These are phyloP conservation scores for Jatropha multifida DNA, from an alignment of 441 rosid species.

Conservation along the genomic window DNA sequence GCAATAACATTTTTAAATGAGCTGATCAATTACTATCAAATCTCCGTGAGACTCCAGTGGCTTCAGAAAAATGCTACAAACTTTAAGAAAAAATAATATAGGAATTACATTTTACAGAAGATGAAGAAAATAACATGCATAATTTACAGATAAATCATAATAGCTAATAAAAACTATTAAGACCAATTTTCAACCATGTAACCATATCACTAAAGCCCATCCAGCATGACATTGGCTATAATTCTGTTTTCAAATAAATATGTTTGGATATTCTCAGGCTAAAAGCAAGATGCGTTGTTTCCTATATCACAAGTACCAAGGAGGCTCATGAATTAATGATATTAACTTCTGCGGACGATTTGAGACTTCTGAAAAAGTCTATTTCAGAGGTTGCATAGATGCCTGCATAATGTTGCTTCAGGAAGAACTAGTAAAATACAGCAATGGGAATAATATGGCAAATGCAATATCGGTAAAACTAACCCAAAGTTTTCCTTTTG, in stretches of 20 bases:
- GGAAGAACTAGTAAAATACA: not conserved
- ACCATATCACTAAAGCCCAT: not conserved
- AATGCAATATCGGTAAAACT: not conserved
- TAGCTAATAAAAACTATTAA: slow-evolving; percentile 2
- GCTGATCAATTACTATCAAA: not conserved
- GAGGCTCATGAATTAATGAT: not conserved
- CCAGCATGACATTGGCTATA: not conserved
- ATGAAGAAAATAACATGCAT: not conserved
- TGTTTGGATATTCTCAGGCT: not conserved
- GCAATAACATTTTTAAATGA: not conserved
- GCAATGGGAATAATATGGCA: not conserved
- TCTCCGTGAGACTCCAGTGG: not conserved
- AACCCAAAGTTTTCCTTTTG: not conserved
- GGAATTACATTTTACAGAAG: not conserved
- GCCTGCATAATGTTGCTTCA: not conserved
- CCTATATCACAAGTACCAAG: not conserved
- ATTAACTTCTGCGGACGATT: not conserved
- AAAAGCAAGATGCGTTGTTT: not conserved
- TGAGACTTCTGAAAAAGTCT: not conserved
- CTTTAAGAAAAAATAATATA: not conserved
- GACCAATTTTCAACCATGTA: not conserved
- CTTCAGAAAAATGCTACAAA: not conserved
- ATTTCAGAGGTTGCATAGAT: not conserved
- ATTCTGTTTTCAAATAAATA: not conserved
- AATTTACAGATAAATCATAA: no score